Conservation (phyloP, 2,329 filamentous ascomycete genomes). For the Lecanicillium sp. region DNA sequence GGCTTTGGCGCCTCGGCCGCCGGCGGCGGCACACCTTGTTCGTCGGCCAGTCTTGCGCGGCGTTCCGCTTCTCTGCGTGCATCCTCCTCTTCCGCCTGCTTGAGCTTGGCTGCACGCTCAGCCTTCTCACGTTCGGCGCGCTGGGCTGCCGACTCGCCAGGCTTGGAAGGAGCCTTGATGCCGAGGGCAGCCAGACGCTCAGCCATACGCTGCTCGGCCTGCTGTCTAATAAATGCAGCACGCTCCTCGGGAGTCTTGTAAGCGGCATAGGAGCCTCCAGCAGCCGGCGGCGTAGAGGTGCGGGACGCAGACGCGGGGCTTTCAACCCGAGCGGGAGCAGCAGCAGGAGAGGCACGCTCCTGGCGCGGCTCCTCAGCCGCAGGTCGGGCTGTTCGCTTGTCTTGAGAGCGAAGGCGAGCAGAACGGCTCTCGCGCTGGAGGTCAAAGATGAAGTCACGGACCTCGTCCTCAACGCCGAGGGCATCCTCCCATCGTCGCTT, state of each 20-base stretch:
- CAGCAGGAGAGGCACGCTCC: constrained; percentile 34
- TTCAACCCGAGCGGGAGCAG: constrained; percentile 28
- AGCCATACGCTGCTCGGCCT: constrained; percentile 94
- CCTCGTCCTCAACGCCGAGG: constrained; percentile 90
- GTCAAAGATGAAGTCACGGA: constrained; percentile 97
- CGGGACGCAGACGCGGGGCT: constrained; percentile 49
- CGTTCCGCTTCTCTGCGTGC: constrained; percentile 80
- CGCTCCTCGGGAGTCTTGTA: constrained; percentile 91
- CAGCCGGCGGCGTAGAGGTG: constrained; percentile 38
- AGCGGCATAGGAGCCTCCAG: constrained; percentile 65
- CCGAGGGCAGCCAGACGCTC: constrained; percentile 90
- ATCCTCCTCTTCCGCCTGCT: constrained; percentile 91
- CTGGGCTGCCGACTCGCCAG: constrained; percentile 75
- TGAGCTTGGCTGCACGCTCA: constrained; percentile 80
- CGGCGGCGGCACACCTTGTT: constrained; percentile 60
- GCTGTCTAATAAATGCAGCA: constrained; percentile 93
- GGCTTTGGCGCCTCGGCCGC: constrained; percentile 40
- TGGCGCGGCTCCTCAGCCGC: constrained; percentile 39
- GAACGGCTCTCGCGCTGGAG: constrained; percentile 80
- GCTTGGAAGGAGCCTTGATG: constrained; percentile 74
- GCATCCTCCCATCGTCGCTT: constrained; percentile 92
- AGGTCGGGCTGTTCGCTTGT: constrained; percentile 42
- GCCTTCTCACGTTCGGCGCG: constrained; percentile 80
- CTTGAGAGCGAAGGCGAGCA: constrained; percentile 59
- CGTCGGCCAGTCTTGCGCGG: constrained; percentile 74